These are phyloP conservation scores for Conringia planisiliqua DNA, from an alignment of 345 rosid genomes.

Conservation along the genomic window DNA sequence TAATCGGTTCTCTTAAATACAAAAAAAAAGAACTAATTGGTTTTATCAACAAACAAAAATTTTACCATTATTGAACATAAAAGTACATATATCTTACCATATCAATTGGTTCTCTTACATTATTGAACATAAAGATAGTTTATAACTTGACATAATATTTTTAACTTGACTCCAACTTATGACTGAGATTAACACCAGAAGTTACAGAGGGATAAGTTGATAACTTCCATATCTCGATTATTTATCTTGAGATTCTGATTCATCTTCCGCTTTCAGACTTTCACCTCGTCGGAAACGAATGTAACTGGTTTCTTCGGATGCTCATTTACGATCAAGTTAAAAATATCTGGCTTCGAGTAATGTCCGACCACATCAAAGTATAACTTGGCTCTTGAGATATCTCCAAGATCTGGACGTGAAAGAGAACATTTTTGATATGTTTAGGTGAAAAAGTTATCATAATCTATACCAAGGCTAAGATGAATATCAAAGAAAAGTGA, in stretches of 20 bases:
- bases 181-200: too few relatives aligned
- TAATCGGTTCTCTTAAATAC: too few relatives aligned
- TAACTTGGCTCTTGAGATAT: slow-evolving; percentile 72
- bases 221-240: background rate
- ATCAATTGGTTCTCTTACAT: background rate
- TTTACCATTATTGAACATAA: too few relatives aligned
- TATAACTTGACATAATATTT: background rate
- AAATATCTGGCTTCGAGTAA: slow-evolving; percentile 82
- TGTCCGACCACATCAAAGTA: slow-evolving; percentile 88
- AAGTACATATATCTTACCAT: background rate
- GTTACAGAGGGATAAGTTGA: background rate
- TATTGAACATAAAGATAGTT: background rate
- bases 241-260: background rate
- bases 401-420: slow-evolving; percentile 61
- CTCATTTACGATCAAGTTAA: slow-evolving; percentile 69
- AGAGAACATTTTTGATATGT: background rate
- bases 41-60: too few relatives aligned
- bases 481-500: background rate
- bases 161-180: background rate
- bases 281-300: slow-evolving; percentile 55
- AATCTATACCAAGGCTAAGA: background rate
- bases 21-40: too few relatives aligned
- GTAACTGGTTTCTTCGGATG: slow-evolving; percentile 57
- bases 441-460: background rate
- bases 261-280: slow-evolving; percentile 28